Conservation (phyloP, 208 protist species). For the Wallacemonas collosoma region DNA sequence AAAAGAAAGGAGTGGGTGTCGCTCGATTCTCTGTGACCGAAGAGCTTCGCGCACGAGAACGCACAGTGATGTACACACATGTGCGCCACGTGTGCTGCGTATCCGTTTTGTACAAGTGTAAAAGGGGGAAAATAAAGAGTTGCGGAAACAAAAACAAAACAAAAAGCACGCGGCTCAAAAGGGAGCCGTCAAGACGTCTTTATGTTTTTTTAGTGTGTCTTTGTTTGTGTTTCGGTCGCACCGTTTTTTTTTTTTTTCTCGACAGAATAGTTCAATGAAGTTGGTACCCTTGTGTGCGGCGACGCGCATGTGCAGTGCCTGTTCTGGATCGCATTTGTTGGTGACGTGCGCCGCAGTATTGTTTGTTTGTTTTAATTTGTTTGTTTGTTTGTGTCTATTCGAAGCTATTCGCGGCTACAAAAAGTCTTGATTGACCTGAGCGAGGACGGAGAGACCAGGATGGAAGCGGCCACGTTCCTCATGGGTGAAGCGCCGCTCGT, state of each 20-base stretch:
- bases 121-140: too few relatives aligned
- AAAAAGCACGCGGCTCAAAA: too few relatives aligned
- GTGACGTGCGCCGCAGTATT: slow-evolving; percentile 1
- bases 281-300: too few relatives aligned
- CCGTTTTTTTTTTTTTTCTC: neutral
- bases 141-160: too few relatives aligned
- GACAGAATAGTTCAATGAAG: too few relatives aligned
- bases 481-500: slow-evolving; percentile 54
- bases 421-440: slow-evolving; percentile 74
- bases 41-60: too few relatives aligned
- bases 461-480: slow-evolving; percentile 68
- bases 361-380: slow-evolving; percentile 17
- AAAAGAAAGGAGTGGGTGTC: too few relatives aligned
- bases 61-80: too few relatives aligned
- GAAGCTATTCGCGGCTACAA: slow-evolving; percentile 29
- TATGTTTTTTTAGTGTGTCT: slow-evolving; percentile 14
- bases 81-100: too few relatives aligned
- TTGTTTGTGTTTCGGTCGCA: neutral
- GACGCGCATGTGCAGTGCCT: too few relatives aligned
- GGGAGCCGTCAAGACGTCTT: neutral
- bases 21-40: too few relatives aligned
- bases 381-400: neutral
- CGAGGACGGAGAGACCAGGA: slow-evolving; percentile 71
- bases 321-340: neutral
- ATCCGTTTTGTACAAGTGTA: too few relatives aligned